Evolutionary conservation across 1,139 yeast species (phyloP).

Genomic region (Diutina mesorugosa): DNA sequence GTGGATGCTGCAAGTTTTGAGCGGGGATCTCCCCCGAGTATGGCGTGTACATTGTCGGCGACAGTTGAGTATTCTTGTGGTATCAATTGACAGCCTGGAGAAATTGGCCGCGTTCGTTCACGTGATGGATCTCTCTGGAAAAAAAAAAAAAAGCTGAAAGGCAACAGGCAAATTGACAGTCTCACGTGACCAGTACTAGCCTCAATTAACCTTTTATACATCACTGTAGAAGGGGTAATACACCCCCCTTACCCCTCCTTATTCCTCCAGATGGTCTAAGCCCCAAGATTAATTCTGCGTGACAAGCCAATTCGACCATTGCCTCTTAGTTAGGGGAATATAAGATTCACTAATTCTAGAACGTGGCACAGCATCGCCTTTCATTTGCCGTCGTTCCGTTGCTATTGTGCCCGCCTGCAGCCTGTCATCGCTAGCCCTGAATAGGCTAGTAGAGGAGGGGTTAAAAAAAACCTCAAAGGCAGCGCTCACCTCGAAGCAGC

Average conservation of each 20-base stretch:
- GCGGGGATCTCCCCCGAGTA: background rate
- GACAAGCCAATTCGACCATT: too few relatives aligned
- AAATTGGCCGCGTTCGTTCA: background rate
- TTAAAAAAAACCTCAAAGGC: too few relatives aligned
- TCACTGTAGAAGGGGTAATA: background rate
- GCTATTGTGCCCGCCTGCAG: background rate
- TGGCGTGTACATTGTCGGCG: background rate
- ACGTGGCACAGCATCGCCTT: background rate
- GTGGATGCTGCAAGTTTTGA: constrained; percentile 1
- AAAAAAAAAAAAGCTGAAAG: too few relatives aligned
- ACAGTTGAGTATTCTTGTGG: background rate
- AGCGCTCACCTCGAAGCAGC: too few relatives aligned
- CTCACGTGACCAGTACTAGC: background rate
- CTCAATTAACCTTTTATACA: too few relatives aligned
- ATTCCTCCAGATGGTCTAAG: too few relatives aligned
- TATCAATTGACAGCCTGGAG: background rate
- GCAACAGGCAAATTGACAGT: background rate
- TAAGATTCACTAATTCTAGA: too few relatives aligned
- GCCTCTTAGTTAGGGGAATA: too few relatives aligned
- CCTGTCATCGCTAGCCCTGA: background rate
- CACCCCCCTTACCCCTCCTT: too few relatives aligned
- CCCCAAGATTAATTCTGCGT: too few relatives aligned
- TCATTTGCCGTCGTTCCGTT: background rate
- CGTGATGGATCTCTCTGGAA: background rate
- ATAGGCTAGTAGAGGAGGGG: background rate